Base-by-base conservation (phyloP, 192 early-diverging fungal species). In the Cetraspora pellucida region DNA sequence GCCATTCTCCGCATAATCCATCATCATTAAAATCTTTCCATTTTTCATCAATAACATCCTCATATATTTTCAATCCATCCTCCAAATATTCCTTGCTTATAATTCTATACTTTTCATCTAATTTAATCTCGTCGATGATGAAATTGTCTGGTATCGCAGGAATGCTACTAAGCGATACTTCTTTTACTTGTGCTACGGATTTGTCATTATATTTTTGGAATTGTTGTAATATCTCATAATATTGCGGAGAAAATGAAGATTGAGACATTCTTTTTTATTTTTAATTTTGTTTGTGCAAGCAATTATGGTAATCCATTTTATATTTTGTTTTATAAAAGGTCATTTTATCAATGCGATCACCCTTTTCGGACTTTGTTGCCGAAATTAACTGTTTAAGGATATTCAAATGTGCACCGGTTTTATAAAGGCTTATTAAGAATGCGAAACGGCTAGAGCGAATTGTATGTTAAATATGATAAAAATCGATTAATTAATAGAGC, bases 1-100 rank as follows among this genome's bases (percentile, higher is more conserved):
- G 70, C 82, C 84, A 85, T 54, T 85, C 86, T 5, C 78, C 84
- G 52, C 14, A 55, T 55, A 55, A 55, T 21, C 52, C 52, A 55
- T 16, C 52, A 10, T 55, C 52, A 55, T 55, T 2, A 16, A 55
- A 55, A 55, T 55, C 52, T 55, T 55, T 55, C 52, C 52, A 55
- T 16, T 55, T 55, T 21, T 55, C 52, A 55, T 55, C 52, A 10
- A 55, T 21, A 16, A 55, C 52, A 16, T 55, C 52, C 13, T 55
- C 52, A 21, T 55, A 55, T 16, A 6, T 55, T 55, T 55, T 55
- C 52, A 55, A 55, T 6, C 14, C 14, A 55, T 55, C 52, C 52
- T 13, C 52, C 52, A 55, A 55, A 55, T 55, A 55, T 55, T 55
- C 52, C 16, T 55, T 55, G 52, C 52, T 55, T 55, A 17, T 55